Percentiles rank a stretch among this genome's conserved stretches.
These are phyloP conservation scores for Passiflora organensis DNA, from an alignment of 345 rosid species.

Conservation along the genomic window DNA sequence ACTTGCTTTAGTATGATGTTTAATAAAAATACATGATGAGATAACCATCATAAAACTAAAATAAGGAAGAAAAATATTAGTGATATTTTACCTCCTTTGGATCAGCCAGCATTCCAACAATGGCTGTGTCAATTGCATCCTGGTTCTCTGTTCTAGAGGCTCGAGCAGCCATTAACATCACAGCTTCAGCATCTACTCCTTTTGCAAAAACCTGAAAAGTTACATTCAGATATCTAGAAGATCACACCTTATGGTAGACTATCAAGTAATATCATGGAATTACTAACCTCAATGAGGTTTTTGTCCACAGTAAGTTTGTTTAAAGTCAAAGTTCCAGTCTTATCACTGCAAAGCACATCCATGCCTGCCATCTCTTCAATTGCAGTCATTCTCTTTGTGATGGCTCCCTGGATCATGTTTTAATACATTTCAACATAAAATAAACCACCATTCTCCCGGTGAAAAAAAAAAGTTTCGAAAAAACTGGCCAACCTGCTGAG, in stretches of 20 bases:
- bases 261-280: neutral
- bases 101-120: slow-evolving; percentile 82
- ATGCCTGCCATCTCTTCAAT: slow-evolving; percentile 92
- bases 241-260: neutral
- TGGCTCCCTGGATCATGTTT: slow-evolving; percentile 39
- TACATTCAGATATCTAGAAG: neutral
- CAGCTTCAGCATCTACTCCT: slow-evolving; percentile 62
- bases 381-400: slow-evolving; percentile 89
- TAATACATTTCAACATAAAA: no score
- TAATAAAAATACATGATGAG: no score
- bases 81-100: slow-evolving; percentile 53
- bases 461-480: no score
- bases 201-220: slow-evolving; percentile 40
- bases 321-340: slow-evolving; percentile 78
- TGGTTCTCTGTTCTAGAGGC: slow-evolving; percentile 87
- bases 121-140: slow-evolving; percentile 88
- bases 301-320: slow-evolving; percentile 78
- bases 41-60: no score
- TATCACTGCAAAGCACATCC: slow-evolving; percentile 89
- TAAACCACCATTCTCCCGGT: no score
- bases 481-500: slow-evolving; percentile 35
- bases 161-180: slow-evolving; percentile 66
- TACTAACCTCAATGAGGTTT: slow-evolving; percentile 43
- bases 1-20: no score
- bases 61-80: no score